Evolutionary conservation across 768 basidiomycete genomes (phyloP), one percentile per base, ranked within the genome.

Genomic region (Lentinula aciculospora): DNA sequence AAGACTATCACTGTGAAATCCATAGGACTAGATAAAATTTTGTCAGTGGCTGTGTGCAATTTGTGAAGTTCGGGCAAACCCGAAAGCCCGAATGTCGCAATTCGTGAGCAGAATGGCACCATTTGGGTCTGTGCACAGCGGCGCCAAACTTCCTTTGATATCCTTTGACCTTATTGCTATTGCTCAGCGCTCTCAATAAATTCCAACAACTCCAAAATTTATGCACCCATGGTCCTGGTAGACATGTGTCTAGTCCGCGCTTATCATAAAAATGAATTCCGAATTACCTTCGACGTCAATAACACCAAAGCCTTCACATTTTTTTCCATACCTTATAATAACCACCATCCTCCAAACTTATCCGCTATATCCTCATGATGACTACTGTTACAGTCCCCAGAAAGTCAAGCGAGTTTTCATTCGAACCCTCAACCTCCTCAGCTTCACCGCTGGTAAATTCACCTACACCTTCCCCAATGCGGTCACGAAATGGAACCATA

Each of bases 131-230:
- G 42, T 44, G 46, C 21, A 19, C 29, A 12, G 36, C 49, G 32
- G 49, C 49, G 49, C 32, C 49, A 50, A 50, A 50, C 49, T 50
- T 50, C 49, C 49, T 50, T 50, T 50, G 29, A n/a, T n/a, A n/a
- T n/a, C n/a, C n/a, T n/a, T n/a, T n/a, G n/a, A n/a, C n/a, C n/a
- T n/a, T n/a, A n/a, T n/a, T n/a, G n/a, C n/a, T n/a, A n/a, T n/a
- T n/a, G n/a, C n/a, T n/a, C n/a, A n/a, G n/a, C n/a, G n/a, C n/a
- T n/a, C n/a, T n/a, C n/a, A n/a, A n/a, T n/a, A n/a, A n/a, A n/a
- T n/a, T n/a, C n/a, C n/a, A n/a, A n/a, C n/a, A n/a, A n/a, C n/a
- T n/a, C n/a, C n/a, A 19, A 31, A 31, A 34, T 34, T 9, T 34
- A 7, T 34, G 13, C 5, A 9, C 19, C n/a, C 42, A 44, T 44